Evolutionary conservation across 768 basidiomycete species (phyloP).

Genomic region (Strobilomyces dryophilus): DNA sequence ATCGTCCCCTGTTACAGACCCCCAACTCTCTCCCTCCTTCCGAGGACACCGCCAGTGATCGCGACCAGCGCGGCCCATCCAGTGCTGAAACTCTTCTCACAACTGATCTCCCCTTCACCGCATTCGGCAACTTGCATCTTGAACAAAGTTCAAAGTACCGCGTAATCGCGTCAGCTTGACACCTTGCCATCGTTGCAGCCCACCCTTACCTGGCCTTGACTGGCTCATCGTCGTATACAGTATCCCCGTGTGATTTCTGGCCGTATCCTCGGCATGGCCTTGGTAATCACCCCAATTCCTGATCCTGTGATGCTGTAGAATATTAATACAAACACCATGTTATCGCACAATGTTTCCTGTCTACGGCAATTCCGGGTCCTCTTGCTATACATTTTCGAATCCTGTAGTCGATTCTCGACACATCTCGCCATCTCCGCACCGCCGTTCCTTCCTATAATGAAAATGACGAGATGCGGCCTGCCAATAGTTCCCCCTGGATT

Average conservation of each 20-base stretch:
- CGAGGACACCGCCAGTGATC: constrained; percentile 16
- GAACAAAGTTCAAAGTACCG: neutral
- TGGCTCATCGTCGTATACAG: neutral
- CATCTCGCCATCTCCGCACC: constrained; percentile 26
- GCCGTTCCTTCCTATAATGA: constrained; percentile 22
- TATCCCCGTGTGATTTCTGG: neutral
- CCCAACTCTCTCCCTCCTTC: constrained; percentile 1
- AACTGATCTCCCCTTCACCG: neutral
- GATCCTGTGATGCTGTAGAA: constrained; percentile 19
- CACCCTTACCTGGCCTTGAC: neutral
- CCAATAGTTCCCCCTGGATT: constrained; percentile 17
- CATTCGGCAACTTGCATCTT: constrained; percentile 9
- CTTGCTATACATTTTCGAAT: constrained; percentile 14
- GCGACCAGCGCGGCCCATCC: constrained; percentile 10
- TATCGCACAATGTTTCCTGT: constrained; percentile 13
- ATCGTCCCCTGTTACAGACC: constrained; percentile 11
- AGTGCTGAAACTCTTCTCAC: constrained; percentile 12
- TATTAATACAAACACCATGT: neutral
- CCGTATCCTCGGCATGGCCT: neutral
- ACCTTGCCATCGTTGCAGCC: constrained; percentile 8
- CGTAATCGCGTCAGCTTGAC: neutral
- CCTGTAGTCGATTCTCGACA: constrained; percentile 11
- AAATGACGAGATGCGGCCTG: constrained; percentile 22
- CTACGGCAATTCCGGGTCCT: constrained; percentile 7
- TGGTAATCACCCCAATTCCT: neutral